phyloP scores from a whole-genome alignment of 352 stramenopile genomes.

The Paralagenidium karlingii region DNA sequence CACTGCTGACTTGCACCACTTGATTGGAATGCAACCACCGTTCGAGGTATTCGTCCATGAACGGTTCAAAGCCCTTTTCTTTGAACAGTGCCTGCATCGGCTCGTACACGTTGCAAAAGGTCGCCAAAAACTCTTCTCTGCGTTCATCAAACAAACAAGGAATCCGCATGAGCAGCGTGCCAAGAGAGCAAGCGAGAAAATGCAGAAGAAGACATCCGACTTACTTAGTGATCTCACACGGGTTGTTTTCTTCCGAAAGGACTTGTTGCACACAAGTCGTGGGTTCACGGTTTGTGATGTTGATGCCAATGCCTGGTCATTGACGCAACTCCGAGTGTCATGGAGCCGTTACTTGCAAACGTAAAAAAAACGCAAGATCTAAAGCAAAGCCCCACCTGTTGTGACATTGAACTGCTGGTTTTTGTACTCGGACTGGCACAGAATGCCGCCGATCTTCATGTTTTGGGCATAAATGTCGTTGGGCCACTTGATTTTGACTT shows the following conservation, averaged over 20 bases:
- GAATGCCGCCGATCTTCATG: conserved; percentile 83
- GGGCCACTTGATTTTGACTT: conserved; percentile 86
- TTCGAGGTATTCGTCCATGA: conserved; percentile 70
- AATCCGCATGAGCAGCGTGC: too few species aligned
- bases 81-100: conserved; percentile 75
- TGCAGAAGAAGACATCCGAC: conserved; percentile 7
- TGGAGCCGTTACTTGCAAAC: conserved; percentile 1
- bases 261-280: conserved; percentile 81
- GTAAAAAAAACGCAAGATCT: conserved; percentile 2
- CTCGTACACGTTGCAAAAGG: conserved; percentile 82
- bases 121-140: conserved; percentile 77
- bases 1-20: conserved; percentile 56
- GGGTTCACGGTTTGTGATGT: conserved; percentile 81
- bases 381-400: too few species aligned
- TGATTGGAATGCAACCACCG: conserved; percentile 80
- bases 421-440: conserved; percentile 82
- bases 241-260: conserved; percentile 31
- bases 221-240: conserved; percentile 69
- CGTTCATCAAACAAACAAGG: conserved; percentile 2
- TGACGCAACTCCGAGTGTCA: neutral
- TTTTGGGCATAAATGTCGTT: conserved; percentile 87
- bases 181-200: neutral
- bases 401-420: conserved; percentile 74
- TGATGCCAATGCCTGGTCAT: conserved; percentile 66
- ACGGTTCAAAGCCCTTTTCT: conserved; percentile 72